Evolutionary conservation across 2,329 filamentous ascomycete species (phyloP).

Genomic region (Alternaria consortialis): DNA sequence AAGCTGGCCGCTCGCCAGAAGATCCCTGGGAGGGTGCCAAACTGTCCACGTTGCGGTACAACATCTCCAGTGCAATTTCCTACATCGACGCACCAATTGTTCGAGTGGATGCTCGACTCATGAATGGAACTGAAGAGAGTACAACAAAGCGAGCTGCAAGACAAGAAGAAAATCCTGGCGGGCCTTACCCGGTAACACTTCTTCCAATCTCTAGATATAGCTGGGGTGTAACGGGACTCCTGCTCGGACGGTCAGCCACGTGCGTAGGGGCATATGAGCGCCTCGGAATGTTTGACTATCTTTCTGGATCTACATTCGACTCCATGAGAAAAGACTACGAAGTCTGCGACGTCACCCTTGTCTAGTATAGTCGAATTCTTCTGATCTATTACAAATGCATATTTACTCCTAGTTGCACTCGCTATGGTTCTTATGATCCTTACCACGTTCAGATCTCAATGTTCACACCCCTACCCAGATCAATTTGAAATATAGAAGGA

Average conservation of each 20-base stretch:
- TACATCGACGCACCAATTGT: background rate
- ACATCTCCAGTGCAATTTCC: background rate
- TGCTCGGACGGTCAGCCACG: background rate
- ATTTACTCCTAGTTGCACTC: too few relatives aligned
- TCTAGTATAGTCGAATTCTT: background rate
- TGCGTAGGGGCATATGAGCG: background rate
- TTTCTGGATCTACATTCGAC: background rate
- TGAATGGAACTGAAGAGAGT: background rate
- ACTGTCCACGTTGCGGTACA: background rate
- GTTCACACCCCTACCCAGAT: too few relatives aligned
- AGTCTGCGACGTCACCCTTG: background rate
- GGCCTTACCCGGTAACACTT: background rate
- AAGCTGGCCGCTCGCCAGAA: background rate
- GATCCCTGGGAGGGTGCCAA: background rate
- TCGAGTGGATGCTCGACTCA: background rate
- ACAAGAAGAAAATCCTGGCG: background rate
- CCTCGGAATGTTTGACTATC: background rate
- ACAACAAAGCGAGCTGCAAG: background rate
- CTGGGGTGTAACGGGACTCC: background rate
- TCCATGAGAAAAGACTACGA: background rate
- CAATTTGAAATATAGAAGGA: background rate
- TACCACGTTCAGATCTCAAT: too few relatives aligned
- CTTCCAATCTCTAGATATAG: background rate
- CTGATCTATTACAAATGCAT: background rate
- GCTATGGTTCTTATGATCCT: too few relatives aligned